These are phyloP conservation scores for Tilletia walkeri DNA, from an alignment of 1,284 basidiomycete species.

Conservation along the genomic window DNA sequence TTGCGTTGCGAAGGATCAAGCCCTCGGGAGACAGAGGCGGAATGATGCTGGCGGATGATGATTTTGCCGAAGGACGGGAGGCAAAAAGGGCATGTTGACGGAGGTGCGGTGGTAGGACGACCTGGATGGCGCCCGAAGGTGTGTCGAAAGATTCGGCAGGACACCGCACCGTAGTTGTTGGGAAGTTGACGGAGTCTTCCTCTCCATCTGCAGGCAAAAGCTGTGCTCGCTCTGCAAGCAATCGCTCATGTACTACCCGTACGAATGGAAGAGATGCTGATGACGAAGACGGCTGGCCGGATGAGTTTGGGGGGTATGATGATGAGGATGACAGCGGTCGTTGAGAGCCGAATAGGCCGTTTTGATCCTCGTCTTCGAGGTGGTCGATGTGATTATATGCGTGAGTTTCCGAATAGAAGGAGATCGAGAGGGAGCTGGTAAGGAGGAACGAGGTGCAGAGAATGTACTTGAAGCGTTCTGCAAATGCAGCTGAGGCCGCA, in stretches of 20 bases:
- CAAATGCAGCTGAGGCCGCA: slow-evolving; percentile 26
- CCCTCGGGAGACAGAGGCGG: slow-evolving; percentile 27
- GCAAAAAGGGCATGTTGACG: not conserved
- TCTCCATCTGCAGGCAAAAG: not conserved
- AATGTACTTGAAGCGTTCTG: slow-evolving; percentile 49
- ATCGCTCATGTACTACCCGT: not conserved
- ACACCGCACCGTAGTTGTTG: not conserved
- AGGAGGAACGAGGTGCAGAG: slow-evolving; percentile 53
- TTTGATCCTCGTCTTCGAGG: not conserved
- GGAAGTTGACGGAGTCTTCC: not conserved
- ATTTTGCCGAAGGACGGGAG: too few species aligned
- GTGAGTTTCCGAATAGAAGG: slow-evolving; percentile 37
- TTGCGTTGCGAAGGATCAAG: slow-evolving; percentile 24
- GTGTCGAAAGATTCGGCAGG: slow-evolving; percentile 10
- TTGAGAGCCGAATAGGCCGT: not conserved
- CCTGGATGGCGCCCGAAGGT: not conserved
- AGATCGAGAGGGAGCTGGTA: slow-evolving; percentile 48
- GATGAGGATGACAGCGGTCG: too few species aligned
- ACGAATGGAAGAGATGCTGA: not conserved
- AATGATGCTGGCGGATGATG: not conserved
- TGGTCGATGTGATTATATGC: not conserved
- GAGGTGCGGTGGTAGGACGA: slow-evolving; percentile 4
- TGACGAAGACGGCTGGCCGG: not conserved
- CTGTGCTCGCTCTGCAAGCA: not conserved
- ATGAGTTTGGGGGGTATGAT: not conserved